Base-by-base conservation (phyloP, 2,329 filamentous ascomycete species). In the Penicillium sp. region DNA sequence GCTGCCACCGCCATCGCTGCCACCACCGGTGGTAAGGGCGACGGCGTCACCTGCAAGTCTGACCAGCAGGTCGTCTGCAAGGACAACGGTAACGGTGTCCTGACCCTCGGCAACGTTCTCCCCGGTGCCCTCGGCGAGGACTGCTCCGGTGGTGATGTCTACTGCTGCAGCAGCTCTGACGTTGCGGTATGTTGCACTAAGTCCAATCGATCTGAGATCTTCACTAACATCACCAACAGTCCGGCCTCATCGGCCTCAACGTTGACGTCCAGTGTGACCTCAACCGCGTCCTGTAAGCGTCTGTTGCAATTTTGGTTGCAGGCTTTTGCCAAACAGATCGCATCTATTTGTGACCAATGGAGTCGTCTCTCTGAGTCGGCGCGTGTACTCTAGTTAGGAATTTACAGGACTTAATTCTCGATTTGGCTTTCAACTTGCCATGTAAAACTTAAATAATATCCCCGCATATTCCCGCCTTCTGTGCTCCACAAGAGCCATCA, bases 61-160 rank as follows among this genome's bases (percentile, higher is more conserved):
- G 37, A 46, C 29, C 51, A 59, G 46, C 49, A 23, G 7, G 49
- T 59, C 12, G 59, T 61, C 41, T 61, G 59, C 54, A 27, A 22
- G 14, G 49, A 33, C 8, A 55, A 59, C 40, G 59, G 56, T 14
- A 52, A 54, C 23, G 59, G 46, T 11, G 56, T 59, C 9, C 25
- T 61, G 2, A 51, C 59, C 27, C 44, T 61, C 40, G 59, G 59
- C 20, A 61, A 61, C 49, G 6, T 61, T n/a, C 45, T 49, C 31
- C 9, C 25, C 6, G 59, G 59, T 50, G 49, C 51, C 18, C 56
- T 61, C 7, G 59, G 59, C n/a, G 44, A 40, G 25, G 37, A 15
- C 54, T 61, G 59, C 49, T 44, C 59, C n/a, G 51, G 43, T 6
- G 58, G 58, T 33, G 54, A 55, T 22, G 47, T 55, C 23, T 61